Percentiles rank a stretch among this genome's conserved stretches.
Conservation (phyloP, 2,329 filamentous ascomycete species). For the Trichoderma koningii region DNA sequence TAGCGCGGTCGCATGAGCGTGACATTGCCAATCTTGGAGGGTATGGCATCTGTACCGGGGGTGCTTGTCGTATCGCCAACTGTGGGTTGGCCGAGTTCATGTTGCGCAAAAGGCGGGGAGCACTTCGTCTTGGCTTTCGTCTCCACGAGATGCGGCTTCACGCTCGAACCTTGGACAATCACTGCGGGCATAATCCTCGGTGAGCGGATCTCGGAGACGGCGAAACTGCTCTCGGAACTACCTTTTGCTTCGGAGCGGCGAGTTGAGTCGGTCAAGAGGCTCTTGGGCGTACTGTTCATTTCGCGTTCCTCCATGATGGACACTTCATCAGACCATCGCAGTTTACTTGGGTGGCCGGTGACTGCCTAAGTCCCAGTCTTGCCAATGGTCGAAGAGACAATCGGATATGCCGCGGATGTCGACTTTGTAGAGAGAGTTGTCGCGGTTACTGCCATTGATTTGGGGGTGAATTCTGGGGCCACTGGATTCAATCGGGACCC, state of each 20-base stretch:
- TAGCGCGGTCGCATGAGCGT: slow-evolving; percentile 41
- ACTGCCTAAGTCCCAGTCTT: slow-evolving; percentile 10
- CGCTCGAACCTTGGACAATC: background rate
- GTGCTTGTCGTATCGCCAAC: background rate
- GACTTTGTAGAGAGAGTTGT: background rate
- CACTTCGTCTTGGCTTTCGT: background rate
- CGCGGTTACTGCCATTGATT: slow-evolving; percentile 28
- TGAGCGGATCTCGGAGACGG: slow-evolving; percentile 25
- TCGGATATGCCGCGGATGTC: background rate
- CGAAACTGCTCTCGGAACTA: slow-evolving; percentile 11
- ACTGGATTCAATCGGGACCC: slow-evolving; percentile 57
- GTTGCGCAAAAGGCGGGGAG: background rate
- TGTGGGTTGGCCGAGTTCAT: background rate
- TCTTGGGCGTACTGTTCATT: slow-evolving; percentile 4
- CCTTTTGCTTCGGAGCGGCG: background rate
- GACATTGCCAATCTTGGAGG: background rate
- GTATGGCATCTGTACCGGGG: background rate
- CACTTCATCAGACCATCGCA: slow-evolving; percentile 39
- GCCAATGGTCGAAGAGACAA: background rate
- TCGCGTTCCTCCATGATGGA: slow-evolving; percentile 24
- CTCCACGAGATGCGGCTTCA: background rate
- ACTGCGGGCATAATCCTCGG: slow-evolving; percentile 30
- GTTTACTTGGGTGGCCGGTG: slow-evolving; percentile 20
- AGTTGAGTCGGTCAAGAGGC: slow-evolving; percentile 8
- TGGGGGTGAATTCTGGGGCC: slow-evolving; percentile 58